A percentile compares a stretch with the other conserved stretches of the same genome.
Conservation (phyloP, 2,329 filamentous ascomycete genomes). For the Ustulina deusta region DNA sequence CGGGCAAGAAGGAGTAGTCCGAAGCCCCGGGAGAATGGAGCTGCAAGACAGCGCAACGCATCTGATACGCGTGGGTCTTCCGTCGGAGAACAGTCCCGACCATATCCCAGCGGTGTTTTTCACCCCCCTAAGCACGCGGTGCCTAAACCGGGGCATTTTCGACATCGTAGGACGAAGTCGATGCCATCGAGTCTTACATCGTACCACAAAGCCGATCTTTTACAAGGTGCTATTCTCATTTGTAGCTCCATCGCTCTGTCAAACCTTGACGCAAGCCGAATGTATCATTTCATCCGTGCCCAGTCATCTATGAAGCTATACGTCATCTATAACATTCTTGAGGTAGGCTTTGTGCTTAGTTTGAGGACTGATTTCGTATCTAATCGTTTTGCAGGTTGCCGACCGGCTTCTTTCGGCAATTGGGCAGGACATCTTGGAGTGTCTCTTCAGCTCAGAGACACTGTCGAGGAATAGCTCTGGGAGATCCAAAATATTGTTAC, state of each 20-base stretch:
- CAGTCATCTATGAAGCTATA: slow-evolving; percentile 98
- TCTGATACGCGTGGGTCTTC: slow-evolving; percentile 40
- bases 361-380: not conserved
- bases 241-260: slow-evolving; percentile 87
- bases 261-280: slow-evolving; percentile 92
- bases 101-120: slow-evolving; percentile 44
- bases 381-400: slow-evolving; percentile 65
- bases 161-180: slow-evolving; percentile 83
- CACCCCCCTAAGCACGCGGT: slow-evolving; percentile 52
- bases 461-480: slow-evolving; percentile 88
- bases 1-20: slow-evolving; percentile 42
- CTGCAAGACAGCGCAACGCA: slow-evolving; percentile 38
- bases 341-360: slow-evolving; percentile 62
- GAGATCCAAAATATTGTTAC: slow-evolving; percentile 88
- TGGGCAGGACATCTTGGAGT: slow-evolving; percentile 96
- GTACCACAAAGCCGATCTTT: slow-evolving; percentile 93
- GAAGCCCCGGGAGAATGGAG: slow-evolving; percentile 38
- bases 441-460: slow-evolving; percentile 92
- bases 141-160: slow-evolving; percentile 54
- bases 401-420: slow-evolving; percentile 91
- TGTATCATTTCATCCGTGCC: slow-evolving; percentile 97
- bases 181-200: slow-evolving; percentile 85
- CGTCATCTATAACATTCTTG: slow-evolving; percentile 97
- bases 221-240: slow-evolving; percentile 90
- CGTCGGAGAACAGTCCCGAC: slow-evolving; percentile 41